Evolutionary conservation across 257 asterid species (phyloP).

Genomic region (Nicotiana tomentosiformis): DNA sequence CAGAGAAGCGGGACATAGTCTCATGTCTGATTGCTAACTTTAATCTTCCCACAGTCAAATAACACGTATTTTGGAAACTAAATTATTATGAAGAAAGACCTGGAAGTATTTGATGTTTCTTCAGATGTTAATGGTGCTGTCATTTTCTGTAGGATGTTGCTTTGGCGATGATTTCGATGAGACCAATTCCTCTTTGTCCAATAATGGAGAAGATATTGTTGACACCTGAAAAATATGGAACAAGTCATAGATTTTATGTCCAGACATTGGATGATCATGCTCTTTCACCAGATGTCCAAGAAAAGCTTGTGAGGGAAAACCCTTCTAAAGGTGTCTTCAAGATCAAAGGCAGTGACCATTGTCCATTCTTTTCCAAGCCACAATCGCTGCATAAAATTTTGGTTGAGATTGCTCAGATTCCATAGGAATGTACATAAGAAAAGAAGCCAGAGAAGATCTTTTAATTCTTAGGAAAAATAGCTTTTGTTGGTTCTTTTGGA

Average conservation of each 20-base stretch:
- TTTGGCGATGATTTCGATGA: no score
- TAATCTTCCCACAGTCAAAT: neutral
- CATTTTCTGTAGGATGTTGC: neutral
- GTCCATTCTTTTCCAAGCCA: slow-evolving; percentile 93
- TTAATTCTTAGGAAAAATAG: neutral
- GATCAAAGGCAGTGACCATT: slow-evolving; percentile 32
- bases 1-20: neutral
- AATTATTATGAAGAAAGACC: neutral
- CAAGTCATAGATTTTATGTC: slow-evolving; percentile 61
- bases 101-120: neutral
- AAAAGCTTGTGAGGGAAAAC: slow-evolving; percentile 24
- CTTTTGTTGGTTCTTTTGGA: neutral
- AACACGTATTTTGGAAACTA: neutral
- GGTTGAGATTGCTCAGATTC: slow-evolving; percentile 82
- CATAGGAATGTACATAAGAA: slow-evolving; percentile 18
- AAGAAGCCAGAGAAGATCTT: neutral
- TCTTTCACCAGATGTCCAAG: no score
- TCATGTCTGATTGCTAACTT: no score
- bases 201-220: no score
- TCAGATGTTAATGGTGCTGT: neutral
- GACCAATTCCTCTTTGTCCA: no score
- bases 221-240: slow-evolving; percentile 21
- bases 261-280: slow-evolving; percentile 29
- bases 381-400: slow-evolving; percentile 80
- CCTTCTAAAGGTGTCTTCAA: slow-evolving; percentile 87